Conservation (phyloP, 2,329 filamentous ascomycete species). For the Zarea fungicola region DNA sequence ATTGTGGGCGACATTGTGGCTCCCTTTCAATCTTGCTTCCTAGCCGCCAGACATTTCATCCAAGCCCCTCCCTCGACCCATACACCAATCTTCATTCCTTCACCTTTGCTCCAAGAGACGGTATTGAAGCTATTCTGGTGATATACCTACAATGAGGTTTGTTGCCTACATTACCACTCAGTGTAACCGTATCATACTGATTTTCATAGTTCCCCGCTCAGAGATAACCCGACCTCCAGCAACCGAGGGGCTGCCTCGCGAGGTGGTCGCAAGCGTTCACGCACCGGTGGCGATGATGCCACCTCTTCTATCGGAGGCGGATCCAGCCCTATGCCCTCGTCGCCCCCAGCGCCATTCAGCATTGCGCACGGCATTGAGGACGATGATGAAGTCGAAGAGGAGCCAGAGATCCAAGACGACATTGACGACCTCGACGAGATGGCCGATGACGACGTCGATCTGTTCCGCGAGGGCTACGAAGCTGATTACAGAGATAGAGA, state of each 20-base stretch:
- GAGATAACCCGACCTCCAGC: slow-evolving; percentile 73
- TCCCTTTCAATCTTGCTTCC: slow-evolving; percentile 12
- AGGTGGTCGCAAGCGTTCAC: slow-evolving; percentile 51
- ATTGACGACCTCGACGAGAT: slow-evolving; percentile 75
- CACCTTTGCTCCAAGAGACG: neutral
- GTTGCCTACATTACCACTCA: neutral
- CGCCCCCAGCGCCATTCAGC: slow-evolving; percentile 53
- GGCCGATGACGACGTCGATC: slow-evolving; percentile 75
- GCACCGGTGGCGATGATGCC: slow-evolving; percentile 46
- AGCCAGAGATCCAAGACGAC: slow-evolving; percentile 66
- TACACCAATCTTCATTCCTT: neutral
- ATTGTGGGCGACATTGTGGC: slow-evolving; percentile 3
- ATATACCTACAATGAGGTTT: slow-evolving; percentile 11
- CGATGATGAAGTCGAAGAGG: slow-evolving; percentile 67
- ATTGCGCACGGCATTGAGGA: slow-evolving; percentile 65
- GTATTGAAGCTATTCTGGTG: neutral
- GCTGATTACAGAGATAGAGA: slow-evolving; percentile 64
- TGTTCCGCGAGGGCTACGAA: slow-evolving; percentile 70
- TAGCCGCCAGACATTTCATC: neutral
- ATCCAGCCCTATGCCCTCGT: slow-evolving; percentile 62
- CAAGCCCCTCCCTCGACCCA: slow-evolving; percentile 1
- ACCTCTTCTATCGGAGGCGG: slow-evolving; percentile 46
- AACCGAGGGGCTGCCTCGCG: slow-evolving; percentile 63
- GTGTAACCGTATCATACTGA: neutral
- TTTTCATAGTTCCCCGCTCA: slow-evolving; percentile 69